Conservation (phyloP, 257 asterid genomes). For the Echites panduratus region DNA sequence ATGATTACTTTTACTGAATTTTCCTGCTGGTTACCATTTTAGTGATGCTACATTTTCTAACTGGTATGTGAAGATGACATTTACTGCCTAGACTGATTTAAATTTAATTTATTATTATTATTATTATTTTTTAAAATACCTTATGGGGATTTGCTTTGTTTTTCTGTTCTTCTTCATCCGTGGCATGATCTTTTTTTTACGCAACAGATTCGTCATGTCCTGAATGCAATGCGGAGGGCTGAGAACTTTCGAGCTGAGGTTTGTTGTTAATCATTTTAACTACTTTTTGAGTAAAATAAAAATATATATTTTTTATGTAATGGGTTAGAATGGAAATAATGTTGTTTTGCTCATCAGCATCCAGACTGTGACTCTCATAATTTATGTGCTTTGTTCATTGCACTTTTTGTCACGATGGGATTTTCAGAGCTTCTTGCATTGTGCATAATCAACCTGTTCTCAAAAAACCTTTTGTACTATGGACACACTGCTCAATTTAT, state of each 20-base stretch:
- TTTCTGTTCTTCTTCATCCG: neutral
- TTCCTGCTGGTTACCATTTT: neutral
- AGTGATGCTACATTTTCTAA: neutral
- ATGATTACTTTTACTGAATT: neutral
- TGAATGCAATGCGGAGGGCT: slow-evolving; percentile 72
- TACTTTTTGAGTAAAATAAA: slow-evolving; percentile 1
- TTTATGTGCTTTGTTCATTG: neutral
- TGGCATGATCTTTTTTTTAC: slow-evolving; percentile 5
- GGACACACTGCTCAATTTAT: neutral
- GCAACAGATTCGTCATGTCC: slow-evolving; percentile 69
- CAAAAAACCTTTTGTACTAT: neutral
- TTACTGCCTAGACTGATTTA: slow-evolving; percentile 3
- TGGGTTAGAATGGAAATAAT: neutral
- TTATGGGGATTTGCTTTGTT: no score
- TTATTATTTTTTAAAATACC: no score
- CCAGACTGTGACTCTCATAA: no score
- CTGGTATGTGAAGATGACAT: neutral
- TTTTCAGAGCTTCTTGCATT: neutral
- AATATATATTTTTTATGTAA: neutral
- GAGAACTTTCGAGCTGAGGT: slow-evolving; percentile 69
- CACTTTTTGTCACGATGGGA: neutral
- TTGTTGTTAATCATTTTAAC: slow-evolving; percentile 27
- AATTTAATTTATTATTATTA: no score
- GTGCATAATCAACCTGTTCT: neutral
- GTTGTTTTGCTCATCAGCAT: neutral